Evolutionary conservation across 768 basidiomycete genomes (phyloP), one percentile per base, ranked within the genome.

Genomic region (Boletellus ananas): DNA sequence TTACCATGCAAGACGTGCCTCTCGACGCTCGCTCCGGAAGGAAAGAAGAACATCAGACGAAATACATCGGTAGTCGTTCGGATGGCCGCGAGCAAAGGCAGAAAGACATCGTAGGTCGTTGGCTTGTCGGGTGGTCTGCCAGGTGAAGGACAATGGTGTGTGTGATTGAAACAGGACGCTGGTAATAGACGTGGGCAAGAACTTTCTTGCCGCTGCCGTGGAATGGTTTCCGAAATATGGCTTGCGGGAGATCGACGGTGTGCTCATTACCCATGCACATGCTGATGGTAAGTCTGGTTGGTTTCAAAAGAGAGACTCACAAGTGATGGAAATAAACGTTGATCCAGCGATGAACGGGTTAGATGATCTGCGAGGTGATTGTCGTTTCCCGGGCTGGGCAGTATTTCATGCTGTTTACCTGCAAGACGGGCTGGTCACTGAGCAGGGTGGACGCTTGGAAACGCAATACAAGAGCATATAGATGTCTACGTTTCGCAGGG

Each of bases 211-310:
- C 11, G 71, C 78, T 23, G 75, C 78, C 6, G 51, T 74, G 31
- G 75, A 80, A 58, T 77, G 75, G 74, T 83, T 84, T 60, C 89
- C 90, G 1, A 82, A 82, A 64, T 84, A 86, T 64, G 82, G 81
- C 3, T 69, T 95, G 37, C 74, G 91, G 58, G 70, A 74, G 53
- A 84, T 87, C 47, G 83, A 88, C 58, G 84, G 80, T 36, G 75
- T 95, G 10, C 71, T 96, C 14, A 80, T 95, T 36, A 94, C 91
- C 0, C 92, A 94, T 68, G 83, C 89, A 8, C 93, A 94, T 70
- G 87, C 90, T 34, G 90, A 91, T 68, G 88, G 80, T 79, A 44
- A 13, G 61, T 54, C 29, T 47, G 11, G 9, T 13, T 35, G n/a
- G 17, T 44, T 41, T 49, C 29, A 14, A 34, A 29, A 3, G 21